A percentile compares a stretch with the other conserved stretches of the same genome.
Conservation (phyloP, 352 stramenopile species). For the Phytophthora cryptogea region DNA sequence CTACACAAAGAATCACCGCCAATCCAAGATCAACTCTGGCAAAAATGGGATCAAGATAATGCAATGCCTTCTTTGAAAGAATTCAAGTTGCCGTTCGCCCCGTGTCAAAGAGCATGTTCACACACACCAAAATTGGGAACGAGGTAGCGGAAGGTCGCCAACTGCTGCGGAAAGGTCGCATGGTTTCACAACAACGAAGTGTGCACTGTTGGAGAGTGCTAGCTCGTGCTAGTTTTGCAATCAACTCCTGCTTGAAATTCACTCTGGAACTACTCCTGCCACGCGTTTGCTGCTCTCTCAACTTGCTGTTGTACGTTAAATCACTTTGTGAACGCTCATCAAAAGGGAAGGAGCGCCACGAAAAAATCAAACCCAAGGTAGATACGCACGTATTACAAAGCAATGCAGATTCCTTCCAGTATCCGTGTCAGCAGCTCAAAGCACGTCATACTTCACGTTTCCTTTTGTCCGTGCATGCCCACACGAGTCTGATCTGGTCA, state of each 20-base stretch:
- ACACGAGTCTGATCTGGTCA: slow-evolving; percentile 14
- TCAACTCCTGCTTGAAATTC: slow-evolving; percentile 12
- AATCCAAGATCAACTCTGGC: too few species aligned
- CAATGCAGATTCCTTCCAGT: slow-evolving; percentile 30
- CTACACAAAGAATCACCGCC: too few species aligned
- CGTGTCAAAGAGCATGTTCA: not conserved
- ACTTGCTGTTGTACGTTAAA: slow-evolving; percentile 21
- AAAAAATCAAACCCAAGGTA: slow-evolving; percentile 36
- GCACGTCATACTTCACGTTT: slow-evolving; percentile 22
- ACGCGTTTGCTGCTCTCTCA: slow-evolving; percentile 2
- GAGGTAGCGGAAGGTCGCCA: slow-evolving; percentile 15
- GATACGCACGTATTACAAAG: slow-evolving; percentile 56
- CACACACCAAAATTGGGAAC: slow-evolving; percentile 14
- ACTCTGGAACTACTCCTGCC: slow-evolving; percentile 18
- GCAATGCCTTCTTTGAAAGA: not conserved
- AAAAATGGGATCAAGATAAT: not conserved
- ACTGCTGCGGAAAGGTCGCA: slow-evolving; percentile 25
- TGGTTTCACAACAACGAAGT: slow-evolving; percentile 17
- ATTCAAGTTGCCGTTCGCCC: not conserved
- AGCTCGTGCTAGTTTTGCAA: slow-evolving; percentile 5
- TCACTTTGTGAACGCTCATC: slow-evolving; percentile 23
- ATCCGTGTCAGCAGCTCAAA: slow-evolving; percentile 18
- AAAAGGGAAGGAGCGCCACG: slow-evolving; percentile 26
- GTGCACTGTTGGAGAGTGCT: slow-evolving; percentile 10
- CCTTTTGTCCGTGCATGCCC: slow-evolving; percentile 17